Conservation (phyloP, 352 stramenopile genomes). For the Lagenidium sp. region DNA sequence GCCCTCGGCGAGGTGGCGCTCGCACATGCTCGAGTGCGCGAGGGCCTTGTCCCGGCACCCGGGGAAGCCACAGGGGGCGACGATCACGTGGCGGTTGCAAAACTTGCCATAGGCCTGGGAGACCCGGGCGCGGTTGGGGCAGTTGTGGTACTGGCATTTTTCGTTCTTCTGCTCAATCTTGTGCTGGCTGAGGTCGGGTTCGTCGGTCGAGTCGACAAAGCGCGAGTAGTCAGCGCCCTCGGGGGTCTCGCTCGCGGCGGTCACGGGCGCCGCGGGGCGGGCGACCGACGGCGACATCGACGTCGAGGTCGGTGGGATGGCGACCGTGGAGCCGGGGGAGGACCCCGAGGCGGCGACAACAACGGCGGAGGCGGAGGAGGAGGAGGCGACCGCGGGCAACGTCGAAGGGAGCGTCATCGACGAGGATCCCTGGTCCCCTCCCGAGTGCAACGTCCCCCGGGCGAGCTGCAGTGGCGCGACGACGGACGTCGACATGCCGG, state of each 20-base stretch:
- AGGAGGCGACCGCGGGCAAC: background rate
- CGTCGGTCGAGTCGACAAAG: slow-evolving; percentile 27
- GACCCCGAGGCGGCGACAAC: too few species aligned
- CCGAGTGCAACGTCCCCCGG: too few species aligned
- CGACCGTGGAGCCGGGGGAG: background rate
- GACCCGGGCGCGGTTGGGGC: slow-evolving; percentile 68
- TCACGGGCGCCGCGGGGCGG: slow-evolving; percentile 10
- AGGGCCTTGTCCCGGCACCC: slow-evolving; percentile 71
- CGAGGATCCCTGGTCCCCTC: too few species aligned
- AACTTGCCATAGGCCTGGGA: slow-evolving; percentile 74
- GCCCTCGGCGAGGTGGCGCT: slow-evolving; percentile 52
- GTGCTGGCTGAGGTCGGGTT: slow-evolving; percentile 36
- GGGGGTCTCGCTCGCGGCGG: slow-evolving; percentile 2
- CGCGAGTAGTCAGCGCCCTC: slow-evolving; percentile 28
- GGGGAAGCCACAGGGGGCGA: slow-evolving; percentile 78
- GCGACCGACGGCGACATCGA: slow-evolving; percentile 3
- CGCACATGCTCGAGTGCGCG: slow-evolving; percentile 53
- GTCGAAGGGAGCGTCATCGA: too few species aligned
- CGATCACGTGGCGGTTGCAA: slow-evolving; percentile 83
- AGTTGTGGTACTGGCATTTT: slow-evolving; percentile 68
- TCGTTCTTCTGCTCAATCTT: slow-evolving; percentile 61
- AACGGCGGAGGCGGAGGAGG: background rate
- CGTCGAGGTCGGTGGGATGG: background rate
- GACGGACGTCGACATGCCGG: background rate
- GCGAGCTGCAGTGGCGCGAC: background rate